Evolutionary conservation across 805 yeast species (phyloP).

Genomic region (Zygosaccharomyces siamensis): DNA sequence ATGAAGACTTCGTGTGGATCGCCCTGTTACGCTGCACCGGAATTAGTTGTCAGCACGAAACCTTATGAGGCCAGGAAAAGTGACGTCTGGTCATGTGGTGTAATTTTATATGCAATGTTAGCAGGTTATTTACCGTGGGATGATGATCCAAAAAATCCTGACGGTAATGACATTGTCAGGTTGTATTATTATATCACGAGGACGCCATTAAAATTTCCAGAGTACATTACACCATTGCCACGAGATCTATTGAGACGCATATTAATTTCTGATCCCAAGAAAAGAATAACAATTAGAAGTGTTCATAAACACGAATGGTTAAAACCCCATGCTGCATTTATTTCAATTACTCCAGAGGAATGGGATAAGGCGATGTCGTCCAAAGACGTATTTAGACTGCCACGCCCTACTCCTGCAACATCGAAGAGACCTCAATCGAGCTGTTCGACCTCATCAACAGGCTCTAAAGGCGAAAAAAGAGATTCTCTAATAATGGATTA

Average conservation of each 20-base stretch:
- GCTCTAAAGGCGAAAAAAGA: slow-evolving; percentile 41
- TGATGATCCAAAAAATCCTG: slow-evolving; percentile 95
- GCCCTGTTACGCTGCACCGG: slow-evolving; percentile 99
- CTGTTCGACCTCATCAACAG: slow-evolving; percentile 37
- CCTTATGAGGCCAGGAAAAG: slow-evolving; percentile 91
- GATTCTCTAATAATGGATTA: slow-evolving; percentile 34
- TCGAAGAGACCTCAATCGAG: slow-evolving; percentile 29
- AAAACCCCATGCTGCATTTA: slow-evolving; percentile 72
- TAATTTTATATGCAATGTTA: slow-evolving; percentile 90
- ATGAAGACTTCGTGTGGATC: slow-evolving; percentile 97
- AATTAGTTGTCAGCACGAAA: slow-evolving; percentile 77
- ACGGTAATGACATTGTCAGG: slow-evolving; percentile 88
- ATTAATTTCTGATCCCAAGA: slow-evolving; percentile 77
- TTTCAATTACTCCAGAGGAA: slow-evolving; percentile 79
- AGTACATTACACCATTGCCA: slow-evolving; percentile 83
- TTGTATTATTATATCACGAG: slow-evolving; percentile 87
- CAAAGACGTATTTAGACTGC: slow-evolving; percentile 20
- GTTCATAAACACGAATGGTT: slow-evolving; percentile 86
- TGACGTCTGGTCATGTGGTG: slow-evolving; percentile 97
- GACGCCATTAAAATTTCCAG: slow-evolving; percentile 93
- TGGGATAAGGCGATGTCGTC: slow-evolving; percentile 59
- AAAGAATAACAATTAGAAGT: slow-evolving; percentile 61
- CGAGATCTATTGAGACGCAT: slow-evolving; percentile 84
- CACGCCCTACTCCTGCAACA: slow-evolving; percentile 15
- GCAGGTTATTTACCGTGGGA: slow-evolving; percentile 97